Base-by-base conservation (phyloP, 352 stramenopile genomes). In the Phytophthora ohioensis region DNA sequence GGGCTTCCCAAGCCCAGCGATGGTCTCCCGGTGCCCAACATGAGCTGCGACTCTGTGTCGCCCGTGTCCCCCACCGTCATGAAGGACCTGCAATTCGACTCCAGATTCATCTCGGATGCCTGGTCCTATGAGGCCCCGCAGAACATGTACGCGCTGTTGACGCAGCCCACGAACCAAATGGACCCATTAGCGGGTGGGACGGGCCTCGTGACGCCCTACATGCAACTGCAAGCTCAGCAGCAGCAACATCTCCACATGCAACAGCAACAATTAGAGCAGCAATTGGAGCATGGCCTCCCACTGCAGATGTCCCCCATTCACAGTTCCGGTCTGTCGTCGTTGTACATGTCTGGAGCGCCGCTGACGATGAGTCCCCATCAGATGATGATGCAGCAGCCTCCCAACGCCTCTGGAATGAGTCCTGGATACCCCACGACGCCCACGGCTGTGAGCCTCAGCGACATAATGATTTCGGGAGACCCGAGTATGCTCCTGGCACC, bases 61-160 rank as follows among this genome's bases (percentile, higher is more conserved):
- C 69, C 65, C 46, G 58, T 81, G 53, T 79, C 73, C 4, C 70
- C 70, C 15, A 68, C 56, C 9, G 60, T 69, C 36, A 67, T 74
- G 55, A 85, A 82, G 46, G 77, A 85, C n/a, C 41, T 85, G 38
- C 71, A 74, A 41, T 87, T 87, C 41, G 79, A 87, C 55, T 72
- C 81, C 5, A 67, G 81, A 9, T 83, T 82, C 39, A 76, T 87
- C 9, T 71, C 76, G 4, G 79, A 87, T 12, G 67, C 71, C 46
- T 89, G 77, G 67, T 71, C 67, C 4, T 81, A 80, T 45, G 81
- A 90, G 43, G 78, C 77, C 10, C 79, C 81, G 11, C 81, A 85
- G 51, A 84, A 80, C 46, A 84, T 90, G 61, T 90, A 86, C 69
- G 79, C 75, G 17, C 55, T 87, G 52, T 57, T 85, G 53, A 73